Conservation (phyloP, 1,284 basidiomycete species). For the Dichomitus squalens region DNA sequence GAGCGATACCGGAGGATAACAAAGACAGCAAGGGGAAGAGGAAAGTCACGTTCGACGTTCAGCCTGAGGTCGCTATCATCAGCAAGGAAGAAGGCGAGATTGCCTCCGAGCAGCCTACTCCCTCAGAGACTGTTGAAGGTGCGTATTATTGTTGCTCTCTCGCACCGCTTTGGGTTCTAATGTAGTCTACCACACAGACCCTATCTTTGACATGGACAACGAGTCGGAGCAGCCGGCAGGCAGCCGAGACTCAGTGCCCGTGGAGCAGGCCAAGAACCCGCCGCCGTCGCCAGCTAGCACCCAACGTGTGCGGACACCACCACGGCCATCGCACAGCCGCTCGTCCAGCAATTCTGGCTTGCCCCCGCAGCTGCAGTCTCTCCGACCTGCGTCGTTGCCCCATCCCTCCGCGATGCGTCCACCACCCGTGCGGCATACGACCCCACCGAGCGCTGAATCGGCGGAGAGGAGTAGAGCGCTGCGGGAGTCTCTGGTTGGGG, state of each 20-base stretch:
- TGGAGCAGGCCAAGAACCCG: conserved; percentile 18
- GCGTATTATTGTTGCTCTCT: conserved; percentile 6
- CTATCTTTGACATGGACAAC: conserved; percentile 70
- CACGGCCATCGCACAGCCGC: conserved; percentile 29
- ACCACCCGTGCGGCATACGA: conserved; percentile 11
- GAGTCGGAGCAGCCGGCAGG: conserved; percentile 32
- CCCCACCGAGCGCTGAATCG: conserved; percentile 8
- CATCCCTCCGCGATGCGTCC: conserved; percentile 46
- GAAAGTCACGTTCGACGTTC: conserved; percentile 74
- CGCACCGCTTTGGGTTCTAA: background rate
- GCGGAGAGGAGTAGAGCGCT: conserved; percentile 27
- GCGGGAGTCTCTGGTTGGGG: conserved; percentile 23
- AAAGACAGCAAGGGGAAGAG: conserved; percentile 53
- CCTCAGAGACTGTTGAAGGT: conserved; percentile 29
- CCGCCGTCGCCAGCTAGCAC: conserved; percentile 19
- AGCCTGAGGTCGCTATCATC: conserved; percentile 54
- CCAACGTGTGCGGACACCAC: conserved; percentile 22
- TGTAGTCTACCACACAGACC: conserved; percentile 41
- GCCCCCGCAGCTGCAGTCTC: conserved; percentile 56
- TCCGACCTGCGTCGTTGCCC: conserved; percentile 70
- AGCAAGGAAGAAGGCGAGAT: conserved; percentile 27
- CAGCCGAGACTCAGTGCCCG: conserved; percentile 11
- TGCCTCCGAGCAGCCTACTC: conserved; percentile 5
- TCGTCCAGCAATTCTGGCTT: conserved; percentile 41
- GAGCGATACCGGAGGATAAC: conserved; percentile 1